Base-by-base conservation (phyloP, 805 yeast species). In the Ogataea wickerhamii region DNA sequence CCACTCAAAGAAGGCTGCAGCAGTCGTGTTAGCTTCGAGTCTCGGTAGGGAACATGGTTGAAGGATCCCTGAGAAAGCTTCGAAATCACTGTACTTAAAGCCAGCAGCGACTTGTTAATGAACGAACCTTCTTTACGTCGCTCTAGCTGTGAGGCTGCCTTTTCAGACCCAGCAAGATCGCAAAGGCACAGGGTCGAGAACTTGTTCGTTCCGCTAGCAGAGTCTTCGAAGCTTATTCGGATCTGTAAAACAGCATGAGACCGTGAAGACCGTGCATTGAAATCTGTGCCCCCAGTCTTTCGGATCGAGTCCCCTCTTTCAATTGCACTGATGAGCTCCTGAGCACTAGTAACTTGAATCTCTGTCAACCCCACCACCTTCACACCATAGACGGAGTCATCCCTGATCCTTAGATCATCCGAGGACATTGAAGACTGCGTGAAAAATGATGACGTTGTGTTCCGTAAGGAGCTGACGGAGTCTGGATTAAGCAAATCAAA, bases 121-220 rank as follows among this genome's bases (percentile, higher is more conserved):
- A 71, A 93, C 0, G 96, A 76, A 17, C 98, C 98, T 65, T 91
- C 98, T 60, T 88, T 87, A 38, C 97, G 68, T 51, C 98, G 73
- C 55, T 87, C 96, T 1, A 68, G 61, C 51, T 82, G 80, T 0
- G 85, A 70, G 2, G 82, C 77, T 0, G 94, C 95, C 36, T 84
- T 74, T 62, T 91, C 98, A n/a, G 95, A 84, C 20, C 98, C 98
- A 0, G 98, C 98, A 53, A 91, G 72, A 63, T 91, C 98, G 66
- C 98, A 91, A 39, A 91, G 69, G 23, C 91, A 86, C 22, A 91
- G 73, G 0, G 87, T 79, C 24, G 88, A 73, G 26, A 67, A 61
- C 18, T 49, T 49, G 37, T 68, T 72, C 0, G 56, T 47, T 4
- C 69, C 71, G 10, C 67, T 60, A 0, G 53, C 45, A 10, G 64